phyloP scores from a whole-genome alignment of 345 rosid genomes.

The Mercurialis annua region DNA sequence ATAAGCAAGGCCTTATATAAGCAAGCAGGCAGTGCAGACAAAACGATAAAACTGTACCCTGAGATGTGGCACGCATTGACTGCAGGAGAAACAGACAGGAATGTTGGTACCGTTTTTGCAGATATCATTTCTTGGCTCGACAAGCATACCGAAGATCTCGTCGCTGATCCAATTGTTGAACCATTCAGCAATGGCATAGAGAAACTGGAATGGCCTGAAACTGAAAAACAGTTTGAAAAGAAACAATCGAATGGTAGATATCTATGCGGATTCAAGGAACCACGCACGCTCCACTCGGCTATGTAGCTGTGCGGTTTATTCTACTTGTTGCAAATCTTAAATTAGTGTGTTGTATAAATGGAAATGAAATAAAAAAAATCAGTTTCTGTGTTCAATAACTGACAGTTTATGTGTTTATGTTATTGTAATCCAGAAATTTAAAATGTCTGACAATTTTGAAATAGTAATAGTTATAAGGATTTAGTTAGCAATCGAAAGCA shows the following conservation, averaged over 20 bases:
- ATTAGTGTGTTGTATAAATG: not conserved
- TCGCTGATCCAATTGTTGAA: slow-evolving; percentile 28
- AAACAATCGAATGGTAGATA: slow-evolving; percentile 26
- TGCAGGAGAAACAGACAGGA: slow-evolving; percentile 76
- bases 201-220: slow-evolving; percentile 9
- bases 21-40: slow-evolving; percentile 68
- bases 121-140: slow-evolving; percentile 79
- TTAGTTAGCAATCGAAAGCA: no score
- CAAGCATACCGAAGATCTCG: slow-evolving; percentile 26
- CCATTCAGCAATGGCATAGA: slow-evolving; percentile 12
- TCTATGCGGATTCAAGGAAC: slow-evolving; percentile 60
- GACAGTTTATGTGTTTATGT: no score
- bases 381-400: no score
- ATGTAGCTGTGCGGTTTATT: slow-evolving; percentile 21
- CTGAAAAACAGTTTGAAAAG: not conserved
- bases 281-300: slow-evolving; percentile 54
- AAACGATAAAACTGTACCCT: slow-evolving; percentile 73
- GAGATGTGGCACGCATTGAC: slow-evolving; percentile 98
- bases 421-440: no score
- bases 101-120: slow-evolving; percentile 62
- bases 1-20: slow-evolving; percentile 80
- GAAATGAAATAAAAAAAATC: not conserved
- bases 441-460: no score
- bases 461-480: no score
- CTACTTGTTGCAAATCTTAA: not conserved